Evolutionary conservation across 345 rosid species (phyloP), one percentile per base, ranked within the genome.

Genomic region (Brassica rapa): DNA sequence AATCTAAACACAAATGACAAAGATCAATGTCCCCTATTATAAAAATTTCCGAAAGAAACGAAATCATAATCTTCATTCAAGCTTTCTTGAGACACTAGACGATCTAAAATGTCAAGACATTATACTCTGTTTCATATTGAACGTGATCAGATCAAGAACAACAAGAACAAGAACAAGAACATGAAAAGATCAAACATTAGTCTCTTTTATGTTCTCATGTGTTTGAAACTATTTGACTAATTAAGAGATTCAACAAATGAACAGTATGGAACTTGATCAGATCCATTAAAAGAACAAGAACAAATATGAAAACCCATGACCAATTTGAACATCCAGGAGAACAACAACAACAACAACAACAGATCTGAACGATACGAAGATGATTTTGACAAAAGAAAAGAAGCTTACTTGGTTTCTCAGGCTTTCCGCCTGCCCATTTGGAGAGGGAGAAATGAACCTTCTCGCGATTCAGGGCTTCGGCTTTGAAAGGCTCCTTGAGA

Each of bases 371-470:
- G 14, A 10, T 41, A 41, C 14, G 2, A 35, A 35, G 10, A 71
- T 23, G 74, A 56, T 33, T 30, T 35, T 0, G 5, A 43, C 16
- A 43, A 51, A 51, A n/a, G 19, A 15, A 51, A 1, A 11, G 5
- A 59, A 8, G 29, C 72, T 15, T 87, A 93, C 98, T 76, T 6
- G 98, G 91, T 79, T 87, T 91, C 82, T 87, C 77, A 3, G 98
- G 85, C 63, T 83, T 89, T 27, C 91, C 96, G 10, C 86, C 85
- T 29, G 78, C 76, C 94, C 93, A 93, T 74, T 84, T 86, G 63
- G 96, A 81, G 65, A 89, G 29, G 4, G 91, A 78, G 85, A 87
- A 93, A 67, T 93, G 98, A 68, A 93, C 96, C 88, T 86, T 91
- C 89, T 93, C 96, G 68, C 98, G 96, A 71, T 12, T 15, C 0